phyloP scores from a whole-genome alignment of 108 stramenopile genomes.

The Fistulifera pelliculosa region DNA sequence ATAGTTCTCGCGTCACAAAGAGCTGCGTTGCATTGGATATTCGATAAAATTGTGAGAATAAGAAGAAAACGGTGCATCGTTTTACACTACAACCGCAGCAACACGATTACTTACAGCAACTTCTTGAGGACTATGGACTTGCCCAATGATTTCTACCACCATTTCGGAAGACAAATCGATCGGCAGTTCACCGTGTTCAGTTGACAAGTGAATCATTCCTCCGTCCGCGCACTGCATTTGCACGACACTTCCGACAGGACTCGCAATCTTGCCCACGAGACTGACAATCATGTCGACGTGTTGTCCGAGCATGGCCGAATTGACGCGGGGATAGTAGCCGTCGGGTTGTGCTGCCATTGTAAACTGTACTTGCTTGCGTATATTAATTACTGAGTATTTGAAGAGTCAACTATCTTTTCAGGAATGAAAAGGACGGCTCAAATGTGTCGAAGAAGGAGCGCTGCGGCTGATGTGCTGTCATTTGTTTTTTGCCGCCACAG shows the following conservation, averaged over 20 bases:
- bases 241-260: constrained; percentile 1
- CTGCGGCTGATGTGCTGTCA: too few species aligned
- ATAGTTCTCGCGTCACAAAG: constrained; percentile 36
- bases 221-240: constrained; percentile 3
- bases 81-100: too few species aligned
- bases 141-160: constrained; percentile 31
- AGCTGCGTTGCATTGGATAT: constrained; percentile 14
- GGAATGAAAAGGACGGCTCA: too few species aligned
- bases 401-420: too few species aligned
- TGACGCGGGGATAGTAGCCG: constrained; percentile 58
- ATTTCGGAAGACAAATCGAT: background rate
- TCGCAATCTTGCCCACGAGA: constrained; percentile 26
- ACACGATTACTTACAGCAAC: too few species aligned
- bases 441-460: too few species aligned
- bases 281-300: constrained; percentile 32
- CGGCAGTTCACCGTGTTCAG: constrained; percentile 9
- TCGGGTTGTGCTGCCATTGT: constrained; percentile 42
- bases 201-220: background rate
- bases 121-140: constrained; percentile 1
- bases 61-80: too few species aligned
- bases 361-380: too few species aligned
- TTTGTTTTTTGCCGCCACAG: too few species aligned
- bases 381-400: too few species aligned
- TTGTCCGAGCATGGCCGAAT: constrained; percentile 46
- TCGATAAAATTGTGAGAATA: too few species aligned